Base-by-base conservation (phyloP, 352 stramenopile species). In the Phytophthora pseudosyringae region DNA sequence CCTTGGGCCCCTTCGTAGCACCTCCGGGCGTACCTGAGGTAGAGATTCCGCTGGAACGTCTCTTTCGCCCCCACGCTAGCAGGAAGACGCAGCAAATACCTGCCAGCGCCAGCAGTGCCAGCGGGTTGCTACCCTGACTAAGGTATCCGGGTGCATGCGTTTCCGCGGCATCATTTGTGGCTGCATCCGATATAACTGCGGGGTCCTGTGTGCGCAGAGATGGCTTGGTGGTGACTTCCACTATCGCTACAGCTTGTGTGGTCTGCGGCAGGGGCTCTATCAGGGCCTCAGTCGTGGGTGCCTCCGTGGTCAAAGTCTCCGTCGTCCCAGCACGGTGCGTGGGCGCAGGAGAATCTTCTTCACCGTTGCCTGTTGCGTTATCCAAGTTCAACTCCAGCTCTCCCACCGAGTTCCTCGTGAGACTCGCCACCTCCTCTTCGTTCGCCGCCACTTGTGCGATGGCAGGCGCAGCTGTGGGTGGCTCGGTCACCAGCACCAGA, bases 11-110 rank as follows among this genome's bases (percentile, higher is more conserved):
- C 44, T 62, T 69, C 4, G 64, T 47, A 25, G 33, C 29, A 33
- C 59, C 36, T 43, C 28, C 44, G 15, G 55, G 32, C n/a, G 50
- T 54, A 39, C 54, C 50, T 50, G 58, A 61, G 44, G 31, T 69
- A 11, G 38, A 60, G 11, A 36, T 44, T 50, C 53, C 32, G 21
- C 43, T 66, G 0, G 64, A 66, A n/a, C 73, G 75, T 48, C 77
- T 72, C 33, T 85, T 88, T 26, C 77, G 77, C 26, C 75, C 67
- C 75, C 80, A 88, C 0, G 86, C 48, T 16, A 88, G 31, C 38
- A 88, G 41, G 43, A 88, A 88, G n/a, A 81, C 69, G 36, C 77
- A 85, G 64, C 80, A 88, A 21, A 88, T 68, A 15, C 36, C 80
- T 13, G 55, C 71, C 31, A 86, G 58, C 16, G 57, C 73, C n/a